These are phyloP conservation scores for Extremus antarcticus DNA, from an alignment of 495 filamentous ascomycete genomes.

Conservation along the genomic window DNA sequence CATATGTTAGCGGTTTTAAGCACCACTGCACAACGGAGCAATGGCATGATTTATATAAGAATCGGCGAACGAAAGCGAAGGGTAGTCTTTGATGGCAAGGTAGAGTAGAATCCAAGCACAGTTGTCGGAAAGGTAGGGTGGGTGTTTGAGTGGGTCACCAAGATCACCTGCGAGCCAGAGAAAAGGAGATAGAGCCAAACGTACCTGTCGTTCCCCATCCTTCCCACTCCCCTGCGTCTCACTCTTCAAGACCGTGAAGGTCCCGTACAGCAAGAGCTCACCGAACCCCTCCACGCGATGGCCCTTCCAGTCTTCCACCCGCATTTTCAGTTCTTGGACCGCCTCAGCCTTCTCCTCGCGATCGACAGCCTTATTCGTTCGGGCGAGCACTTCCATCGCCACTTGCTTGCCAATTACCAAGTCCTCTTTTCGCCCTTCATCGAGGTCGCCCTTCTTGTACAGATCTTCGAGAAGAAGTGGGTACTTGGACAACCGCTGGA, in stretches of 20 bases:
- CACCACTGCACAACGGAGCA: too few species aligned
- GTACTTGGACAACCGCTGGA: constrained; percentile 91
- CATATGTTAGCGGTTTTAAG: neutral
- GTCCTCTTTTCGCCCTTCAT: constrained; percentile 56
- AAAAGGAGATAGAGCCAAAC: too few species aligned
- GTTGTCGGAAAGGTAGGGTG: too few species aligned
- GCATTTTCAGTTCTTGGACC: constrained; percentile 61
- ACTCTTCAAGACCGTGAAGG: constrained; percentile 86
- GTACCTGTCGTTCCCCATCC: constrained; percentile 31
- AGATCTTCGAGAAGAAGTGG: constrained; percentile 84
- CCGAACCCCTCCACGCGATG: constrained; percentile 85
- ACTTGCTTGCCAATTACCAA: constrained; percentile 61
- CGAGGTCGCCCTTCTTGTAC: constrained; percentile 62
- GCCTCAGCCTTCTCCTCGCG: constrained; percentile 72
- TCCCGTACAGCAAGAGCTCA: constrained; percentile 77
- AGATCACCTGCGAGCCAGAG: too few species aligned
- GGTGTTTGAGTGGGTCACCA: too few species aligned
- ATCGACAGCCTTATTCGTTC: constrained; percentile 81
- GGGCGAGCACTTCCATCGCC: constrained; percentile 63
- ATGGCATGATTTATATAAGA: neutral
- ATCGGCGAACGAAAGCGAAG: too few species aligned
- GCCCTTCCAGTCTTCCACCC: constrained; percentile 98
- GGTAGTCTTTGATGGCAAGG: too few species aligned
- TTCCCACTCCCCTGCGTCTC: constrained; percentile 45
- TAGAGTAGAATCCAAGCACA: too few species aligned